Base-by-base conservation (phyloP, 495 filamentous ascomycete species). In the Cercophora samala region DNA sequence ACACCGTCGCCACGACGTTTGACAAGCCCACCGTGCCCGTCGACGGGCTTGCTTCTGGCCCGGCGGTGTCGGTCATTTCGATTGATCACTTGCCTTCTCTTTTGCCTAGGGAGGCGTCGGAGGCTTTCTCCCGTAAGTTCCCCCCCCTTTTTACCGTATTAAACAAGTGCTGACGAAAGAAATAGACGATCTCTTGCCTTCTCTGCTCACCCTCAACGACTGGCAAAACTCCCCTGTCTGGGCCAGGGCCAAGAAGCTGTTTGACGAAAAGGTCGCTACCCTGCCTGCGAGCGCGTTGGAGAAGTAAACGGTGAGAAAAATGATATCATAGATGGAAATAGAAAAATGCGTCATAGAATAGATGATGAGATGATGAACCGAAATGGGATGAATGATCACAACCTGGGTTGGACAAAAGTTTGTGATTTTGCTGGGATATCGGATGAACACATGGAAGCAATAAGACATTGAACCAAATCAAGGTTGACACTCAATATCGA, bases 51-150 rank as follows among this genome's bases (percentile, higher is more conserved):
- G 71, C 81, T 52, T 80, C 80, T 55, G 82, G 81, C 46, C 87
- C 88, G n/a, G 83, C 83, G 11, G 79, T 92, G 60, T 88, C 85
- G 46, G 91, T 94, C 62, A 93, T 96, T 75, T 89, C 87, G 62
- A 97, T 98, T 71, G 93, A 97, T 74, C 94, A 97, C 74, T 85
- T 98, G 9, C 94, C 94, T 5, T 90, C 88, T 29, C 85, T 97
- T 51, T 84, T 98, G 19, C 91, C 94, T 11, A 82, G 93, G 56
- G 94, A 98, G 78, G 88, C 91, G 51, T 91, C 87, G 37, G 94
- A 98, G 82, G 73, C 91, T 25, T 97, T 97, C 76, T 92, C 88
- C 78, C 68, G 72, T 71, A 64, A 32, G 73, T 73, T 19, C 11
- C 29, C 17, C 19, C n/a, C 22, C 52, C 24, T 22, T 60, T 19